Evolutionary conservation across 495 filamentous ascomycete genomes (phyloP), one percentile per base, ranked within the genome.

Genomic region (Pyronema omphalodes): DNA sequence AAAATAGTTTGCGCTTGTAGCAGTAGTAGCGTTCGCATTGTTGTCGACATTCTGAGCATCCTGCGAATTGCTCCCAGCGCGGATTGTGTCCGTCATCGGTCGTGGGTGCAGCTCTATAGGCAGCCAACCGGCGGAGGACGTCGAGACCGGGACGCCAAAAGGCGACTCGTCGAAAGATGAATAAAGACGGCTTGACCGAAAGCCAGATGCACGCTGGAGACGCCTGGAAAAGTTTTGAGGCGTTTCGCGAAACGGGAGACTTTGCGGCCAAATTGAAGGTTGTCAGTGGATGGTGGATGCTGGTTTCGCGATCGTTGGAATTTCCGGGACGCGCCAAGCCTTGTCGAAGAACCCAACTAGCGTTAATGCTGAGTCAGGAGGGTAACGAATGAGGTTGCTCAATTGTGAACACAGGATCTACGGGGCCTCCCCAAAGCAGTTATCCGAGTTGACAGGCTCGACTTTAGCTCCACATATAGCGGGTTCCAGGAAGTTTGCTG

Each of bases 1-100:
- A 34, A 64, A 64, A 58, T 61, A 64, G 52, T 64, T 60, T 53
- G 60, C 34, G 51, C 54, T 11, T 54, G 52, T 36, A 14, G 11
- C 29, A 0, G 52, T 58, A 47, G 44, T 35, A 15, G 54, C 55
- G n/a, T 56, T 54, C 50, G 58, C 62, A 57, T 63, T 64, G 44
- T 56, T 51, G 53, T 63, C 60, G 52, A 63, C 53, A 35, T 56
- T 60, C 40, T 33, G 37, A 43, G 56, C 43, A 51, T 51, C 57
- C 18, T 63, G 60, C 41, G 57, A 58, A 62, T 59, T 59, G 44
- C 55, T 59, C 12, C 53, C 50, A 48, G 58, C 57, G 53, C 57
- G 60, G 39, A 44, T 54, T 36, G 61, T 51, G 57, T 63, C 61
- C 40, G 61, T 54, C 61, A 64, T 64, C 47, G 41, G 9, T 39